Conservation (phyloP, 176 grass and related monocot species). For the Lolium perenne region DNA sequence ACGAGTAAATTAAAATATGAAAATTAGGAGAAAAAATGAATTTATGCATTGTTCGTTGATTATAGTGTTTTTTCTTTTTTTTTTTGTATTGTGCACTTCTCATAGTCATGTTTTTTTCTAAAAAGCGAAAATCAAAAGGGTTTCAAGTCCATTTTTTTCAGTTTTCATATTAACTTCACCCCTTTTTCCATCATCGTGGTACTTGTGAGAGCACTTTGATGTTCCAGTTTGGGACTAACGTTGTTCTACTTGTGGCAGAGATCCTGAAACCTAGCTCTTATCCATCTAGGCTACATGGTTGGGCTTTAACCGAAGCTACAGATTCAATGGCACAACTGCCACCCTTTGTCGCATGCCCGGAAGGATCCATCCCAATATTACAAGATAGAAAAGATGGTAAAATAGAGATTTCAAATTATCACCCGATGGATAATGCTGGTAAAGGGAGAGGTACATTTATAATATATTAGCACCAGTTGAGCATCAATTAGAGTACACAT, state of each 20-base stretch:
- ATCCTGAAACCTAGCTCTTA: conserved; percentile 8
- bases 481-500: background rate
- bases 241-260: background rate
- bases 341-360: background rate
- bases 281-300: background rate
- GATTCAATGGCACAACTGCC: background rate
- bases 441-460: background rate
- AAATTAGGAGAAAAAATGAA: too few species aligned
- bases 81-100: background rate
- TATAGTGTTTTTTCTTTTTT: background rate
- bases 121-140: background rate
- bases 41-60: too few species aligned
- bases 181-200: background rate
- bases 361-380: background rate
- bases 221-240: background rate
- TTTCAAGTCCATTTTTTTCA: background rate
- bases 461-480: background rate
- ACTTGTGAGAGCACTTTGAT: background rate
- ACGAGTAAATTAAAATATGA: too few species aligned
- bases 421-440: background rate
- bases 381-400: background rate
- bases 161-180: background rate
- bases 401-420: background rate
- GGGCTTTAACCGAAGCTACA: background rate
- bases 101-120: background rate